Conservation (phyloP, 148 eudicot genomes). For the Rheum nobile region DNA sequence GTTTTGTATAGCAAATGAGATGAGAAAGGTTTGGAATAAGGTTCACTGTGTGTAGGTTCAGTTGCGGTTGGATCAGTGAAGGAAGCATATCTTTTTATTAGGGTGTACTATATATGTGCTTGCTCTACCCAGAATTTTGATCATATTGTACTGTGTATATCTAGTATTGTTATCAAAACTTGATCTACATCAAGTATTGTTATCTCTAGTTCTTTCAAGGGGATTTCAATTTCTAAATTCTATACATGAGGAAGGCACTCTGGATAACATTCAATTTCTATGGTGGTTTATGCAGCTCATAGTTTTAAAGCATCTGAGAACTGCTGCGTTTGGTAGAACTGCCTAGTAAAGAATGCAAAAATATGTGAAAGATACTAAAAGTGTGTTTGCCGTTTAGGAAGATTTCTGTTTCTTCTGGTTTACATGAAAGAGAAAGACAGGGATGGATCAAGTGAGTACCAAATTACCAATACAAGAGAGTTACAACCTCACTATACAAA, state of each 20-base stretch:
- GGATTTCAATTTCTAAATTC: no score
- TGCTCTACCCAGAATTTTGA: conserved; percentile 1
- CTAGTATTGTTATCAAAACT: no score
- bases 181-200: no score
- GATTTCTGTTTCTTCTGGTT: neutral
- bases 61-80: neutral
- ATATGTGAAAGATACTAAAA: neutral
- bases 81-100: neutral
- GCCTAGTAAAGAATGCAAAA: neutral
- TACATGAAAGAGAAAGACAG: neutral
- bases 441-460: neutral
- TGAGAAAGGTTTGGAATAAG: neutral
- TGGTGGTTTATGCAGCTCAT: no score
- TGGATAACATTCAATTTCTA: no score
- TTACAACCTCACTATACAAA: conserved; percentile 11
- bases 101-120: neutral
- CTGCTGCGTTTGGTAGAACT: neutral
- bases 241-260: no score
- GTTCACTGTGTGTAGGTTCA: neutral
- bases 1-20: neutral
- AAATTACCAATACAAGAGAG: conserved; percentile 5
- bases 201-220: no score
- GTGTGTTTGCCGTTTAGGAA: neutral
- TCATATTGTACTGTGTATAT: neutral
- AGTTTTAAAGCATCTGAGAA: no score